Base-by-base conservation (phyloP, 768 basidiomycete species). In the Cantharellus anzutake region DNA sequence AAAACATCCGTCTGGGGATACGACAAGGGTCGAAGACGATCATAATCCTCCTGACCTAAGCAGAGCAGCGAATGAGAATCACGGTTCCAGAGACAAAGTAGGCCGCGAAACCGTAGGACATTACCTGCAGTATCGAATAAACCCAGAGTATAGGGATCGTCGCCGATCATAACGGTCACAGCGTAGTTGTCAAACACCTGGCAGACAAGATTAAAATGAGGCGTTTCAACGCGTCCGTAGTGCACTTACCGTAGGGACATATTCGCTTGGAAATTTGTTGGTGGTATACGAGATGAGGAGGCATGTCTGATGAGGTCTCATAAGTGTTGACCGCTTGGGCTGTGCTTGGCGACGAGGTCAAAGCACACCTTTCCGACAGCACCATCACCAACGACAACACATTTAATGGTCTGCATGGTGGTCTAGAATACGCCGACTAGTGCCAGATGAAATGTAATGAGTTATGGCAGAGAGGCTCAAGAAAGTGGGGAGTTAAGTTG, bases 121-220 rank as follows among this genome's bases (percentile, higher is more conserved):
- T 66, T 64, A 92, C 92, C 92, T 66, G 96, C 96, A 62, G 96
- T 99, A 78, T 99, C 96, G 72, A 98, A 99, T 65, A 99, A 72
- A 60, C 96, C 96, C 69, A 99, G 75, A 64, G 96, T 98, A 72
- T 98, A 98, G 58, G 96, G 94, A 73, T 98, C 94, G 68, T 98
- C 96, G 58, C 94, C 94, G 73, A 99, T 98, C 96, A 99, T 98
- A 61, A 99, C 96, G n/a, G 94, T 98, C 63, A 98, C 96, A 63
- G 96, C 96, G 74, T 93, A 93, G 73, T 94, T 94, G 73, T 94
- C 89, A 71, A 92, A 92, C 61, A 91, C 85, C 87, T 89, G 73
- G 2, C 48, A 48, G 51, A 56, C 40, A 59, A 60, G 68, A 56
- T 58, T 60, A 56, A 65, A 51, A 64, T 62, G 41, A 62, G 70